Percentiles rank a stretch among this genome's conserved stretches.
These are phyloP conservation scores for Pelargonium australe DNA, from an alignment of 441 rosid species.

Conservation along the genomic window DNA sequence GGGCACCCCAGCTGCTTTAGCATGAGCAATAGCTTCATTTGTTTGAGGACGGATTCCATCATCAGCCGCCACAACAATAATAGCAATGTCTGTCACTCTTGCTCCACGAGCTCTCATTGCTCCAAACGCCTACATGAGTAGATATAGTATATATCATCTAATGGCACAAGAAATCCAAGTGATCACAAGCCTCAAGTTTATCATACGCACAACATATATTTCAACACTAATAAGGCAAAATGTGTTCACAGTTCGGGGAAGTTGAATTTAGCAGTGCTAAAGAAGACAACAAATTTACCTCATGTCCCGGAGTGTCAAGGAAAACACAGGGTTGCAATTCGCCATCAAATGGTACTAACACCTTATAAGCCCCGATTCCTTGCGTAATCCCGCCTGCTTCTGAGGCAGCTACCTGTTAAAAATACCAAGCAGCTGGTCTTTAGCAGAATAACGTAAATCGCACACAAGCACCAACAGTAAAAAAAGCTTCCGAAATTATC, in stretches of 20 bases:
- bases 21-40: conserved; percentile 94
- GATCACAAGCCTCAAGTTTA: conserved; percentile 13
- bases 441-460: conserved; percentile 14
- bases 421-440: conserved; percentile 25
- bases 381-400: conserved; percentile 99
- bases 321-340: conserved; percentile 75
- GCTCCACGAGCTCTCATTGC: conserved; percentile 99
- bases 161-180: conserved; percentile 20
- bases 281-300: conserved; percentile 40
- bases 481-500: conserved; percentile 9
- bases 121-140: conserved; percentile 79
- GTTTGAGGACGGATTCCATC: conserved; percentile 99
- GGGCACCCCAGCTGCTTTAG: conserved; percentile 94
- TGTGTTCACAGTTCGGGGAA: conserved; percentile 12
- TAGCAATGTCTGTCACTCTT: conserved; percentile 87
- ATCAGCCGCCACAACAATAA: conserved; percentile 96
- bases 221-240: conserved; percentile 7
- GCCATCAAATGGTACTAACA: conserved; percentile 76
- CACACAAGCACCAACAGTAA: conserved; percentile 18
- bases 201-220: conserved; percentile 1
- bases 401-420: conserved; percentile 73
- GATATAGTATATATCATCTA: conserved; percentile 30
- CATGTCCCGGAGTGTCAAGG: conserved; percentile 98
- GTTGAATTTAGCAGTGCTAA: conserved; percentile 8
- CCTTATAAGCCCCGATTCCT: conserved; percentile 94